These are phyloP conservation scores for Penicillium brevicompactum DNA, from an alignment of 2,329 filamentous ascomycete genomes.

Conservation along the genomic window DNA sequence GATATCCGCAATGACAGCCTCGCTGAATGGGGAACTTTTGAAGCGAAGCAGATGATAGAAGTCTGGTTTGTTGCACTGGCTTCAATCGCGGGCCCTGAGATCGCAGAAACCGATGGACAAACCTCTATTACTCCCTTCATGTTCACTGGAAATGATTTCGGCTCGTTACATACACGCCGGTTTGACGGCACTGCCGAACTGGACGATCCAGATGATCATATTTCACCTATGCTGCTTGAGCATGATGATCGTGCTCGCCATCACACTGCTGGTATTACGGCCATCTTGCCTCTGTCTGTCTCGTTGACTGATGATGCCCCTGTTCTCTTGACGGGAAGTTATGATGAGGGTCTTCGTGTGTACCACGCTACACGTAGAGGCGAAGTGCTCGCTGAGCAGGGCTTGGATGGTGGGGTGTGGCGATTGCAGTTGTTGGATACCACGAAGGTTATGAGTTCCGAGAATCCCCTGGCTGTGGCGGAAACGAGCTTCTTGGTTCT, in stretches of 20 bases:
- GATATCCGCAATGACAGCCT: constrained; percentile 18
- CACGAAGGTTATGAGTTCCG: neutral
- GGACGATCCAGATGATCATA: constrained; percentile 14
- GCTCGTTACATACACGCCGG: constrained; percentile 35
- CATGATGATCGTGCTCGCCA: constrained; percentile 55
- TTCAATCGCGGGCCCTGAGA: constrained; percentile 9
- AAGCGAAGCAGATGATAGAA: constrained; percentile 38
- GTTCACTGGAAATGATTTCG: constrained; percentile 45
- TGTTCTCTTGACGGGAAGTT: constrained; percentile 81
- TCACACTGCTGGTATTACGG: constrained; percentile 83
- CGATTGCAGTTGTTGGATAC: constrained; percentile 63
- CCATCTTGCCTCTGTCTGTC: constrained; percentile 71
- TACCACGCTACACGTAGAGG: constrained; percentile 43
- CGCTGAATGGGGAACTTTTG: constrained; percentile 28
- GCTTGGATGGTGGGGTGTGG: constrained; percentile 85
- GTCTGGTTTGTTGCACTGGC: constrained; percentile 44
- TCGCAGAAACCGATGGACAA: neutral
- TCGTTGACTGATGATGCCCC: constrained; percentile 47
- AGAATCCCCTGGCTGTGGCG: neutral
- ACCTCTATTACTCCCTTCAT: constrained; percentile 25
- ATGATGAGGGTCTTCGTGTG: constrained; percentile 81
- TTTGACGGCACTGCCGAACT: constrained; percentile 26
- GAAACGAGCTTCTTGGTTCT: constrained; percentile 57
- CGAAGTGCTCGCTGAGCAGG: constrained; percentile 62
- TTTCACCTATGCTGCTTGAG: constrained; percentile 22